Conservation (phyloP, 139 green algal genomes). For the Volvox africanus region DNA sequence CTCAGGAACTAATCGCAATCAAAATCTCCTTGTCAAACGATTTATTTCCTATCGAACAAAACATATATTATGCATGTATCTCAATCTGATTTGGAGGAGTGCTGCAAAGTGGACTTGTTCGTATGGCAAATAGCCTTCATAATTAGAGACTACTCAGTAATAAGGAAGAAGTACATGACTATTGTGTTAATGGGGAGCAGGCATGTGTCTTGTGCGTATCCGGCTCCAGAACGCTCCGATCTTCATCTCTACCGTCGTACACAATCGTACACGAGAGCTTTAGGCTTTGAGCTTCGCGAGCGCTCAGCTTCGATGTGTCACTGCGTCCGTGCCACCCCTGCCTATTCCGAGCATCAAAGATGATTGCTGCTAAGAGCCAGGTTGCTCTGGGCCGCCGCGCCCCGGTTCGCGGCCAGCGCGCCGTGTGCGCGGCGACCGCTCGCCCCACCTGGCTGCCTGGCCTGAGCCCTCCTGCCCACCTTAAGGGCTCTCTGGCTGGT, state of each 20-base stretch:
- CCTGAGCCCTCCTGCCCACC: constrained; percentile 51
- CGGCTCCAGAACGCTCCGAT: constrained; percentile 19
- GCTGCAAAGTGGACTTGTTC: no score
- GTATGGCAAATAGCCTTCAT: no score
- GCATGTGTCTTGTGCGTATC: no score
- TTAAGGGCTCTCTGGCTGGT: constrained; percentile 63
- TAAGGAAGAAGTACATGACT: no score
- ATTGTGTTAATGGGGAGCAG: no score
- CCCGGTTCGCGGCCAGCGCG: constrained; percentile 25
- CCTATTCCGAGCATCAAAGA: constrained; percentile 10
- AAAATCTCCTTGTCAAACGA: no score
- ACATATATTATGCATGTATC: no score
- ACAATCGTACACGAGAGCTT: not conserved
- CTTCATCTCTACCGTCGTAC: constrained; percentile 1
- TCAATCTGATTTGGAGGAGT: no score
- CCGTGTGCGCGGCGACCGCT: constrained; percentile 13
- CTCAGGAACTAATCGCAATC: no score
- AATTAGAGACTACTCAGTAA: no score
- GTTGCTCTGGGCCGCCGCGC: constrained; percentile 33
- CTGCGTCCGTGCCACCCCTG: constrained; percentile 20
- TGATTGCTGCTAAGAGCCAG: constrained; percentile 38
- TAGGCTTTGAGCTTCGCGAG: not conserved
- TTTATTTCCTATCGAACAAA: no score
- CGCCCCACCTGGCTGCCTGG: constrained; percentile 50
- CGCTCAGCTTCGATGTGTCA: not conserved